These are phyloP conservation scores for Neonectria magnoliae DNA, from an alignment of 2,329 filamentous ascomycete species.

Conservation along the genomic window DNA sequence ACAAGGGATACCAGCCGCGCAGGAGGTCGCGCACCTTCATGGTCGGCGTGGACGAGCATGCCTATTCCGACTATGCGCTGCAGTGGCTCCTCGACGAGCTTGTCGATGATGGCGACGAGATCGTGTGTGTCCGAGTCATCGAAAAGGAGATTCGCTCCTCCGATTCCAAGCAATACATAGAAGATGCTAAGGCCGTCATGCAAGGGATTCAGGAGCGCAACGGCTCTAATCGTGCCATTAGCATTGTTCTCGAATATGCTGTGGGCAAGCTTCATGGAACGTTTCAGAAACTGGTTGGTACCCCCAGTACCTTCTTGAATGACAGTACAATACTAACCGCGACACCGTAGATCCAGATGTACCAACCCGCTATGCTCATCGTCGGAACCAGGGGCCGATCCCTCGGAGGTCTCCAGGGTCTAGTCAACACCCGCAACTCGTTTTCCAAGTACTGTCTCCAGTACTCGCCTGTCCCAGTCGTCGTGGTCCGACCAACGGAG, in stretches of 20 bases:
- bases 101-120: conserved; percentile 92
- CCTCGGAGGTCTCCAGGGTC: conserved; percentile 84
- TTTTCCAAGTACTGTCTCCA: conserved; percentile 96
- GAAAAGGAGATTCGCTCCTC: conserved; percentile 82
- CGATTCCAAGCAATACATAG: conserved; percentile 73
- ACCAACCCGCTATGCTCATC: conserved; percentile 90
- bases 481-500: conserved; percentile 87
- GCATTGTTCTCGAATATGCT: conserved; percentile 85
- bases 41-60: conserved; percentile 89
- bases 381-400: conserved; percentile 89
- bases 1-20: conserved; percentile 84
- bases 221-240: conserved; percentile 80
- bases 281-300: conserved; percentile 84
- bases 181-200: conserved; percentile 79
- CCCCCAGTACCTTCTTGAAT: not conserved
- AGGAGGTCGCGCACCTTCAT: conserved; percentile 88
- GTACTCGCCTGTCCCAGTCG: conserved; percentile 91
- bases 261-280: conserved; percentile 90
- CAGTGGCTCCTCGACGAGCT: conserved; percentile 93
- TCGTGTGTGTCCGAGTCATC: conserved; percentile 88
- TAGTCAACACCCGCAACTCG: conserved; percentile 80
- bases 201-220: conserved; percentile 83
- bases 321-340: conserved; percentile 22
- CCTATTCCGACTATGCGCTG: conserved; percentile 90
- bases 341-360: conserved; percentile 78